Evolutionary conservation across 345 rosid species (phyloP).

Genomic region (Arabidopsis suecica): DNA sequence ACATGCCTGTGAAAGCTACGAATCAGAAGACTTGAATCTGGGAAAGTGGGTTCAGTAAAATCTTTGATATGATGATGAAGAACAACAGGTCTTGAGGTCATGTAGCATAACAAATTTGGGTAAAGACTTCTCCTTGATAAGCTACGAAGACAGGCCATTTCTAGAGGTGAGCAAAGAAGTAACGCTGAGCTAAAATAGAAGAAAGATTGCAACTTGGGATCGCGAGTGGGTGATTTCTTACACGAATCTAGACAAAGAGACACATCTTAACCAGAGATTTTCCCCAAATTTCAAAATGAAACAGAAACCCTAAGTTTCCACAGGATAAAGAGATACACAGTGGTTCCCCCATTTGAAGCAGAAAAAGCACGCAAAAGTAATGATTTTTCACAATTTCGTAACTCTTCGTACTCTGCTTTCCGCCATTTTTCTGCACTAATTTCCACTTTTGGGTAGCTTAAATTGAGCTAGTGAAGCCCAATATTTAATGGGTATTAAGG

Average conservation of each 20-base stretch:
- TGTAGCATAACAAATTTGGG: constrained; percentile 14
- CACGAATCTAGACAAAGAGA: not conserved
- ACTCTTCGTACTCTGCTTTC: constrained; percentile 12
- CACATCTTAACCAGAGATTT: not conserved
- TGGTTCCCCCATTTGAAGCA: constrained; percentile 1
- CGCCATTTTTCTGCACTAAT: not conserved
- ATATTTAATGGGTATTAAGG: too few species aligned
- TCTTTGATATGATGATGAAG: constrained; percentile 27
- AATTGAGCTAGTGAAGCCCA: constrained; percentile 2
- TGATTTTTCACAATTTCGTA: constrained; percentile 14
- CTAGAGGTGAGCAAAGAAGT: not conserved
- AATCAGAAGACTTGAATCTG: constrained; percentile 28
- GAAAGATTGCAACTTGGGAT: not conserved
- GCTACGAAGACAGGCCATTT: constrained; percentile 30
- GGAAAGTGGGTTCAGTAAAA: constrained; percentile 24
- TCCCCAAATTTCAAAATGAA: not conserved
- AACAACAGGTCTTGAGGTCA: not conserved
- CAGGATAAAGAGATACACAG: constrained; percentile 7
- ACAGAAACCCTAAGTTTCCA: not conserved
- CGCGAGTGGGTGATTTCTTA: not conserved
- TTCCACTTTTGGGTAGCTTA: constrained; percentile 2
- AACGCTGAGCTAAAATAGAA: not conserved
- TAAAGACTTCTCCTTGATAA: constrained; percentile 28
- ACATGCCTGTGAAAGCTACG: constrained; percentile 47
- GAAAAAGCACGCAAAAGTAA: not conserved